Conservation (phyloP, 1,284 basidiomycete genomes). For the Anthracocystis walkeri region DNA sequence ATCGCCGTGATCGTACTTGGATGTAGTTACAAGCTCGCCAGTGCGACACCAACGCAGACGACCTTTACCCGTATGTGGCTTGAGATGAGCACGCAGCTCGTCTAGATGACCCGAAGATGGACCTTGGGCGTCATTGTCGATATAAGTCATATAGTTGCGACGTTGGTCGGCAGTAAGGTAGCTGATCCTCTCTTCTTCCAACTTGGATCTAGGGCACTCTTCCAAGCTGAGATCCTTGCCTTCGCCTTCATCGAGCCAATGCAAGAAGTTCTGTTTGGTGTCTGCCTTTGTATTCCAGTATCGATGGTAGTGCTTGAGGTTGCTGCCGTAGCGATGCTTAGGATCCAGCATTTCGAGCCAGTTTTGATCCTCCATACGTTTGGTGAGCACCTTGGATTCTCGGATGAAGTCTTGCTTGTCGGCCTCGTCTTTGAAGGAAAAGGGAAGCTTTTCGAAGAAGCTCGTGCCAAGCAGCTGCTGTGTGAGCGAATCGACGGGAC, state of each 20-base stretch:
- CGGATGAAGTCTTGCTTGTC: constrained; percentile 36
- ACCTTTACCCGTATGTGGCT: constrained; percentile 69
- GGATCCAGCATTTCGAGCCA: constrained; percentile 56
- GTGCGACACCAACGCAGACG: constrained; percentile 78
- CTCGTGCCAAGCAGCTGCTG: constrained; percentile 28
- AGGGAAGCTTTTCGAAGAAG: constrained; percentile 49
- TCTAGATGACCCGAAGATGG: constrained; percentile 9
- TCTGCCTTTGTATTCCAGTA: constrained; percentile 47
- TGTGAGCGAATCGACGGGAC: constrained; percentile 29
- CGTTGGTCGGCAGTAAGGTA: constrained; percentile 74
- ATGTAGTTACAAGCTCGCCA: constrained; percentile 73
- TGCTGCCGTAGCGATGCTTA: constrained; percentile 56
- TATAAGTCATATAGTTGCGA: constrained; percentile 78
- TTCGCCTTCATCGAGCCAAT: constrained; percentile 78
- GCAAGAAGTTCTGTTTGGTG: constrained; percentile 53
- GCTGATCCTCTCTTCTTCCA: constrained; percentile 75
- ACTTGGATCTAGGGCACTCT: constrained; percentile 77
- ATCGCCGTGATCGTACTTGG: constrained; percentile 57
- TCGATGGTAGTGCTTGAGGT: constrained; percentile 56
- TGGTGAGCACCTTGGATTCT: constrained; percentile 41
- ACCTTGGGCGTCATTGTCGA: constrained; percentile 64
- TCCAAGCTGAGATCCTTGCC: constrained; percentile 77
- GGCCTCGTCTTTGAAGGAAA: constrained; percentile 35
- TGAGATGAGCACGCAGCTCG: constrained; percentile 24
- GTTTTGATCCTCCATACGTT: constrained; percentile 51